These are phyloP conservation scores for Colletotrichum tropicale DNA, from an alignment of 2,329 filamentous ascomycete genomes.

Conservation along the genomic window DNA sequence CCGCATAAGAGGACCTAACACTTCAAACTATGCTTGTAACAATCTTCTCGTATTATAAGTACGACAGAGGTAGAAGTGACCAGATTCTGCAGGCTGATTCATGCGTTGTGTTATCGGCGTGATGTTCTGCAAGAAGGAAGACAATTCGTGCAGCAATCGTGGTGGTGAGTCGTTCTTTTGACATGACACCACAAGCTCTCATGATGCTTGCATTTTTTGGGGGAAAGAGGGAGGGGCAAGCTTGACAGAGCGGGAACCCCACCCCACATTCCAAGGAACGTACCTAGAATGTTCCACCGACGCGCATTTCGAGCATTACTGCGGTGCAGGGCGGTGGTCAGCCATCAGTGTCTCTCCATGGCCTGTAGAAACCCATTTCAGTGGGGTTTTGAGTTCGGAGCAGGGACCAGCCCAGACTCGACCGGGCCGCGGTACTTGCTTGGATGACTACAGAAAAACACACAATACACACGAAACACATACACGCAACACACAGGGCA, in stretches of 20 bases:
- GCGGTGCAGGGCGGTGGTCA: neutral
- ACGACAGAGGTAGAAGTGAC: neutral
- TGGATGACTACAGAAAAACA: slow-evolving; percentile 6
- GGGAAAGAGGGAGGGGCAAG: neutral
- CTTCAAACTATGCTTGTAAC: neutral
- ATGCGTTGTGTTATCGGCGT: neutral
- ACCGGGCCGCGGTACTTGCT: neutral
- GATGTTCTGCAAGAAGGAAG: neutral
- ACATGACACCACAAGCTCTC: slow-evolving; percentile 8
- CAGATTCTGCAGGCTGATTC: neutral
- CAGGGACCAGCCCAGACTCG: neutral
- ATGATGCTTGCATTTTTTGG: slow-evolving; percentile 11
- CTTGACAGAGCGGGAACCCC: neutral
- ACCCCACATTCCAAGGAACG: slow-evolving; percentile 11
- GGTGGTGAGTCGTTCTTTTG: neutral
- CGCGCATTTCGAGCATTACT: neutral
- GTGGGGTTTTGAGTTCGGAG: neutral
- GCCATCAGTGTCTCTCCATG: neutral
- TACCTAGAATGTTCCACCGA: slow-evolving; percentile 14
- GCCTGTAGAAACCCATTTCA: neutral
- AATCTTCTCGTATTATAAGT: neutral
- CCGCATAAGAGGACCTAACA: neutral
- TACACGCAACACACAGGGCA: slow-evolving; percentile 20
- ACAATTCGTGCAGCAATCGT: neutral
- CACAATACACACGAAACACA: neutral